Base-by-base conservation (phyloP, 129 eudicot species). In the Ambrosia trifida region DNA sequence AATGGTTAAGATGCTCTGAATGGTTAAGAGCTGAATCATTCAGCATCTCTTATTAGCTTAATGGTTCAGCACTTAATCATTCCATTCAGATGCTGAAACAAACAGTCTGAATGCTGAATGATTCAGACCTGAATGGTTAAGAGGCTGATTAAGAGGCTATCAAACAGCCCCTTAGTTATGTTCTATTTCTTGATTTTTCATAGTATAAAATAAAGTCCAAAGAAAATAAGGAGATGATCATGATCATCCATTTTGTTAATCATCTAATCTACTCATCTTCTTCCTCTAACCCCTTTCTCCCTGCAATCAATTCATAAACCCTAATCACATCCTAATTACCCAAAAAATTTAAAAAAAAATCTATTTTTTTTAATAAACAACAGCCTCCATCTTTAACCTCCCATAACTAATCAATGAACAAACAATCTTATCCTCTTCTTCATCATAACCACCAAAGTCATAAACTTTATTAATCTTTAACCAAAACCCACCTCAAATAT, bases 321-420 rank as follows among this genome's bases (percentile, higher is more conserved):
- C 72, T 74, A 74, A 62, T 68, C 24, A 28, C 0, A 6, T 6
- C 38, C 53, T 54, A 38, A 59, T 59, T n/a, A 56, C 54, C 32
- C 20, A 40, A 13, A 59, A 73, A 73, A 73, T 68, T 76, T 62
- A n/a, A 24, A 40, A 24, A 24, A 24, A 24, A 24, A 1, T 24
- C 28, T 40, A 38, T 40, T 5, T 62, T 58, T 32, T 14, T 28
- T 61, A 53, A n/a, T n/a, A n/a, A n/a, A 36, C 62, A 74, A 32
- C 62, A 63, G 73, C 44, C 74, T 45, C 49, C 59, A 73, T 61
- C 54, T 58, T 31, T 68, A 70, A 49, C 28, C 60, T 72, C 77
- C 68, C 50, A 12, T 45, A 50, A 63, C 44, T 32, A 33, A 70
- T 61, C 53, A 41, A 74, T 74, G 73, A 60, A 69, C 57, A 66